Base-by-base conservation (phyloP, 2,329 filamentous ascomycete species). In the Talaromyces atroroseus region DNA sequence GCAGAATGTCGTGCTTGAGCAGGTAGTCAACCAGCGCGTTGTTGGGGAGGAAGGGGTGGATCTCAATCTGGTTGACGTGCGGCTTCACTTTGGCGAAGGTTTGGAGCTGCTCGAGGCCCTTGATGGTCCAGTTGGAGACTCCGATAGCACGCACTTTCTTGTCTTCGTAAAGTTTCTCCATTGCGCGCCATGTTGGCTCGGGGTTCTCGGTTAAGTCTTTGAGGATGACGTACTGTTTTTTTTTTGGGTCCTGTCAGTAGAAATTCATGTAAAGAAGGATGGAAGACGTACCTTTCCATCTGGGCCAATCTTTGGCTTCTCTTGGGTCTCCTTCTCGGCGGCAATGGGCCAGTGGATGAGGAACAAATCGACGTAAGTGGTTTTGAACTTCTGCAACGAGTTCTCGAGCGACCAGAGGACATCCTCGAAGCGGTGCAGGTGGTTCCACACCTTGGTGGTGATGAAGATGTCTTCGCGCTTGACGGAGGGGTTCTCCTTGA, bases 351-450 rank as follows among this genome's bases (percentile, higher is more conserved):
- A 80, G 70, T 81, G 79, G 14, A 81, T 67, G 42, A 82, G 71
- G 71, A 88, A 90, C 47, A 89, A 78, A 68, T 91, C 87, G 10
- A 91, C 80, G 65, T 90, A 89, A 61, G 87, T 83, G 24, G 88
- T 73, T 16, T 80, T 78, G n/a, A 90, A 80, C 62, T 83, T 85
- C 68, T 80, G 71, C 34, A 91, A 80, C 1, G 84, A 86, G 59
- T 77, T 69, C 14, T 81, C 67, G 60, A 90, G 78, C 14, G 81
- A 79, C 59, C 79, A 76, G 59, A 73, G 61, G 6, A 79, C 74
- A 54, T 76, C 71, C 26, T 77, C 74, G 32, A 64, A 65, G 48
- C 82, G 73, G 67, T 78, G 76, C 52, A 79, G 72, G 66, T 80
- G 75, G 65, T 79, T 78, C 78, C 78, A 80, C 60, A 80, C 77